Conservation (phyloP, 2,329 filamentous ascomycete genomes). For the Aulographum hederae region DNA sequence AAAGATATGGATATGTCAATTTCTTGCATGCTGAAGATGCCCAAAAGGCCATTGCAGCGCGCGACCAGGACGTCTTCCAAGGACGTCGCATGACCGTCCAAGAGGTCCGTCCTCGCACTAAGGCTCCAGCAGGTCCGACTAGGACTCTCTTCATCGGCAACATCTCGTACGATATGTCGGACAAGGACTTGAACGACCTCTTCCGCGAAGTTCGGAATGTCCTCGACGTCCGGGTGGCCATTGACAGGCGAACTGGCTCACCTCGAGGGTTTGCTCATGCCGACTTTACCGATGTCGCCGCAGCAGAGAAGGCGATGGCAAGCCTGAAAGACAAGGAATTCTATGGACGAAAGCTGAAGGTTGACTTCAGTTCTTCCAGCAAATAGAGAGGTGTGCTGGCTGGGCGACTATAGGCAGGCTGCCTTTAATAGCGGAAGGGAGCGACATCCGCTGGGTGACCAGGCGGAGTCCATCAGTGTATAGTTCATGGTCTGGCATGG, state of each 20-base stretch:
- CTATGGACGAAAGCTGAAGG: slow-evolving; percentile 45
- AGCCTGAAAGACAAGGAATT: slow-evolving; percentile 37
- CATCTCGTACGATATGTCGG: slow-evolving; percentile 71
- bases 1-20: slow-evolving; percentile 48
- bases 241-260: slow-evolving; percentile 64
- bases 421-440: too few species aligned
- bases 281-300: slow-evolving; percentile 53
- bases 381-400: too few species aligned
- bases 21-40: slow-evolving; percentile 37
- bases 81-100: slow-evolving; percentile 47
- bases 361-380: slow-evolving; percentile 60
- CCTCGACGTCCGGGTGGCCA: slow-evolving; percentile 60
- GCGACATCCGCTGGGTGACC: too few species aligned
- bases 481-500: too few species aligned
- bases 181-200: slow-evolving; percentile 61
- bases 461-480: too few species aligned
- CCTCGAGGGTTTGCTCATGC: slow-evolving; percentile 72
- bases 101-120: slow-evolving; percentile 23
- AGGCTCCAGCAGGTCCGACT: slow-evolving; percentile 34
- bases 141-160: slow-evolving; percentile 69
- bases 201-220: slow-evolving; percentile 56
- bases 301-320: slow-evolving; percentile 42
- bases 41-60: slow-evolving; percentile 33
- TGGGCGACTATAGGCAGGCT: too few species aligned
- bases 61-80: slow-evolving; percentile 42